phyloP scores from a whole-genome alignment of 352 stramenopile species.

The Thraustotheca clavata region DNA sequence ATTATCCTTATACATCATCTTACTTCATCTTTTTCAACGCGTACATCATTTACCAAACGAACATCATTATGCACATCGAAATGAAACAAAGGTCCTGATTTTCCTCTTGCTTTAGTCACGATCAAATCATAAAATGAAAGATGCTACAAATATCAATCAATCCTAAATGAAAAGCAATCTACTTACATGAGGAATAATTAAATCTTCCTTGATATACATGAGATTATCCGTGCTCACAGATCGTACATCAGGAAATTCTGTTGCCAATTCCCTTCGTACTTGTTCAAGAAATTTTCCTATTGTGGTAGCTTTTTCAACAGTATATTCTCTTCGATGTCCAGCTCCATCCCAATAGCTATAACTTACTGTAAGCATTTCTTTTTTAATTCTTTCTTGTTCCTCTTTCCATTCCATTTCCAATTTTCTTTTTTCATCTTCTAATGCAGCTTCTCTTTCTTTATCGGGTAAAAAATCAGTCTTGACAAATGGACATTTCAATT shows the following conservation, averaged over 20 bases:
- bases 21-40: conserved; percentile 96
- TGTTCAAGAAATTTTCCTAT: conserved; percentile 84
- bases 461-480: conserved; percentile 94
- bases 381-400: conserved; percentile 91
- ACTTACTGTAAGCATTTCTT: conserved; percentile 27
- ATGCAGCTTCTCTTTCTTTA: conserved; percentile 81
- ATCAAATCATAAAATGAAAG: conserved; percentile 99
- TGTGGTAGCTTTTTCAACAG: conserved; percentile 88
- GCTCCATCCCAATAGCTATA: conserved; percentile 94
- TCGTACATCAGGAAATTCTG: conserved; percentile 91
- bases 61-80: conserved; percentile 96
- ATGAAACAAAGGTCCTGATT: conserved; percentile 96
- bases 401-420: conserved; percentile 90
- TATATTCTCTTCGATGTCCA: conserved; percentile 90
- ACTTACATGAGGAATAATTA: conserved; percentile 94
- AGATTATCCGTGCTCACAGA: conserved; percentile 89
- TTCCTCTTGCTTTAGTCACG: conserved; percentile 94
- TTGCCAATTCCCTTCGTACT: conserved; percentile 82
- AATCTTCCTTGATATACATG: conserved; percentile 97
- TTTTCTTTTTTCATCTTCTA: conserved; percentile 59
- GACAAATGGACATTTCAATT: conserved; percentile 90
- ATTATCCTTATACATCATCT: conserved; percentile 5
- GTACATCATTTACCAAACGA: conserved; percentile 84
- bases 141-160: conserved; percentile 42
- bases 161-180: neutral